A percentile compares a stretch with the other conserved stretches of the same genome.
Conservation (phyloP, 2,329 filamentous ascomycete genomes). For the Scytalidium sp. region DNA sequence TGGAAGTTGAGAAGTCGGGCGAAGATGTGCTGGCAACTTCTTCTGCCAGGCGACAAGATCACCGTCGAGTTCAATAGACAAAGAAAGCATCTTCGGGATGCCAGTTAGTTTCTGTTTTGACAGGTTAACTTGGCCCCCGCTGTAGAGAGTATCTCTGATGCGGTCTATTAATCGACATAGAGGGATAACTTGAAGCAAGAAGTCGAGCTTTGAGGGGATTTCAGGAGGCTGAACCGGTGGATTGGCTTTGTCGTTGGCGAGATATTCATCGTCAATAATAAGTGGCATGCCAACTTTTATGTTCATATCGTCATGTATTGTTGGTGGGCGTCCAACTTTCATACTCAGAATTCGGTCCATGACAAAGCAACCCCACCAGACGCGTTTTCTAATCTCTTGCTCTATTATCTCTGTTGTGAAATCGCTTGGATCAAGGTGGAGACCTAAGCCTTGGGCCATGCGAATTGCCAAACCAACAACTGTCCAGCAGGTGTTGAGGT, state of each 20-base stretch:
- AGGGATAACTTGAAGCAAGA: slow-evolving; percentile 36
- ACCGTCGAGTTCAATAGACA: too few relatives aligned
- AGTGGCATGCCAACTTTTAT: slow-evolving; percentile 17
- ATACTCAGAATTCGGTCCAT: slow-evolving; percentile 10
- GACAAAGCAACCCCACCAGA: slow-evolving; percentile 28
- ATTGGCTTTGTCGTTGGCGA: slow-evolving; percentile 5
- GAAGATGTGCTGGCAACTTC: neutral
- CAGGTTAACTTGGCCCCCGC: too few relatives aligned
- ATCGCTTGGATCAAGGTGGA: slow-evolving; percentile 16
- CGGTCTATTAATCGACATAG: neutral
- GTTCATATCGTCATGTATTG: neutral
- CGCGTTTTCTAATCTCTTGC: slow-evolving; percentile 26
- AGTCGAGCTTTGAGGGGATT: slow-evolving; percentile 36
- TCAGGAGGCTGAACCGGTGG: slow-evolving; percentile 14
- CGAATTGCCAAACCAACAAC: slow-evolving; percentile 26
- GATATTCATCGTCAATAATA: slow-evolving; percentile 28
- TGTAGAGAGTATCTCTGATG: neutral
- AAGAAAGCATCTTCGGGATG: too few relatives aligned
- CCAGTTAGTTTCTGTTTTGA: neutral
- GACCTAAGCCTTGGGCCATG: slow-evolving; percentile 25
- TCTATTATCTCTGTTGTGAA: slow-evolving; percentile 5
- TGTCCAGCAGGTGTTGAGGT: slow-evolving; percentile 29
- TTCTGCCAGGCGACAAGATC: neutral
- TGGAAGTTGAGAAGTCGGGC: neutral
- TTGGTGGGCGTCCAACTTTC: slow-evolving; percentile 25